Percentiles rank a stretch among this genome's conserved stretches.
phyloP scores from a whole-genome alignment of 352 stramenopile species.

The Pythium aquatile region DNA sequence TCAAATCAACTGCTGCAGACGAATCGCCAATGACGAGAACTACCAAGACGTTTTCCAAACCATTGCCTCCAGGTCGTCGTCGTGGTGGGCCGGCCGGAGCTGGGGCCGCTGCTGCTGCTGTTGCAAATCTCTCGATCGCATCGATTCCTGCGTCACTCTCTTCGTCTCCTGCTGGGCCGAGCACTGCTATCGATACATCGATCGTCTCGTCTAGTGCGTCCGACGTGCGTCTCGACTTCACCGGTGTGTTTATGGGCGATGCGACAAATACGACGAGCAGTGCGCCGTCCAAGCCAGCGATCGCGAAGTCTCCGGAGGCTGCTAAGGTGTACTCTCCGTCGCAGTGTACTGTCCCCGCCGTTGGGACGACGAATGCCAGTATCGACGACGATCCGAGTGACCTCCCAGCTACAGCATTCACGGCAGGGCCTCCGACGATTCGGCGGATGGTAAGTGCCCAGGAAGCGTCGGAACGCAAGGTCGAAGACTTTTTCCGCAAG shows the following conservation, averaged over 20 bases:
- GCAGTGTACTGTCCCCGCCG: neutral
- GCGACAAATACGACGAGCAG: neutral
- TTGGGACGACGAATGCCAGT: neutral
- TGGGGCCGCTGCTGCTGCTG: neutral
- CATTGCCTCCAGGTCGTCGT: slow-evolving; percentile 7
- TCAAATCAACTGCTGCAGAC: neutral
- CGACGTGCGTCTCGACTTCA: slow-evolving; percentile 49
- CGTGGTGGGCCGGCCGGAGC: neutral
- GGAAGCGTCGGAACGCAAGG: slow-evolving; percentile 38
- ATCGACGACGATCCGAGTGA: neutral
- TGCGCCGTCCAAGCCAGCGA: neutral
- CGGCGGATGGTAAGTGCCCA: slow-evolving; percentile 41
- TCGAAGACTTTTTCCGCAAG: slow-evolving; percentile 50
- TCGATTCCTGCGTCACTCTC: neutral
- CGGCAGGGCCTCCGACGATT: slow-evolving; percentile 26
- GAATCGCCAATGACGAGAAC: neutral
- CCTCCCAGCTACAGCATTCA: neutral
- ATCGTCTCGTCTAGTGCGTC: slow-evolving; percentile 27
- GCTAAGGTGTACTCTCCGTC: neutral
- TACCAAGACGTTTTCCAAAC: slow-evolving; percentile 16
- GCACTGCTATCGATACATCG: slow-evolving; percentile 20
- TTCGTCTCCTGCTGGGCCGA: neutral
- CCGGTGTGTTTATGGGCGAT: slow-evolving; percentile 45
- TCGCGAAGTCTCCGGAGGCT: slow-evolving; percentile 1
- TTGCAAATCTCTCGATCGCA: neutral